phyloP scores from a whole-genome alignment of 2,329 filamentous ascomycete genomes.

The Aspergillus quadricinctus region DNA sequence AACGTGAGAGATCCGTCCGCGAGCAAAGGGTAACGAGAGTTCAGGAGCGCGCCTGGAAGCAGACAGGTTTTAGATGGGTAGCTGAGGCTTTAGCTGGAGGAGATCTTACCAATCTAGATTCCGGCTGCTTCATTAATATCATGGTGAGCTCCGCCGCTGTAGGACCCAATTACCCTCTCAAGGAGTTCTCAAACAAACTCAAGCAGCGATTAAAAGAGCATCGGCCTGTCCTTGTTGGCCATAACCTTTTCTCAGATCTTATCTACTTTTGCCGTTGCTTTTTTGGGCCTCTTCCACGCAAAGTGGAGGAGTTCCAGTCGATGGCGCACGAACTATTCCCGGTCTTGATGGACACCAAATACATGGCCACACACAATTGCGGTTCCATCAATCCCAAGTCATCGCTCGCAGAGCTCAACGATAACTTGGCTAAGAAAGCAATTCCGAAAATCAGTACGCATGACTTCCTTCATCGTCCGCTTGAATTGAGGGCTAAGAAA shows the following conservation, averaged over 20 bases:
- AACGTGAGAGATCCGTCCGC: constrained; percentile 29
- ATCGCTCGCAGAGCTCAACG: constrained; percentile 28
- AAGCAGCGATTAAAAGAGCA: constrained; percentile 42
- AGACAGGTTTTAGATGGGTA: constrained; percentile 46
- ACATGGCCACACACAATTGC: constrained; percentile 56
- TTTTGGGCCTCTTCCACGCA: constrained; percentile 54
- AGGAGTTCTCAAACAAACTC: constrained; percentile 28
- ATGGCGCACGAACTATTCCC: constrained; percentile 53
- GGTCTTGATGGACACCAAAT: constrained; percentile 59
- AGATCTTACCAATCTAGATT: constrained; percentile 34
- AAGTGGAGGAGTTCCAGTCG: constrained; percentile 50
- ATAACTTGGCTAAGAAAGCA: constrained; percentile 19
- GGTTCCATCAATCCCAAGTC: constrained; percentile 47
- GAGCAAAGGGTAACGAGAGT: constrained; percentile 25
- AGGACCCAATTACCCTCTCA: constrained; percentile 16
- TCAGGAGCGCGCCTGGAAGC: constrained; percentile 27
- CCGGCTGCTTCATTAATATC: constrained; percentile 27
- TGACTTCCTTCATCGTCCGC: neutral
- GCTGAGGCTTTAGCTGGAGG: constrained; percentile 43
- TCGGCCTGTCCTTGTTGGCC: constrained; percentile 54
- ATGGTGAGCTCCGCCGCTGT: constrained; percentile 13
- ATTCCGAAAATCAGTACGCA: constrained; percentile 30
- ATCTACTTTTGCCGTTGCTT: constrained; percentile 60
- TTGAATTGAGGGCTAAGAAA: constrained; percentile 14
- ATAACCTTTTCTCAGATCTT: constrained; percentile 61